phyloP scores from a whole-genome alignment of 164 flowering plant genomes.

The Aristolochia californica region DNA sequence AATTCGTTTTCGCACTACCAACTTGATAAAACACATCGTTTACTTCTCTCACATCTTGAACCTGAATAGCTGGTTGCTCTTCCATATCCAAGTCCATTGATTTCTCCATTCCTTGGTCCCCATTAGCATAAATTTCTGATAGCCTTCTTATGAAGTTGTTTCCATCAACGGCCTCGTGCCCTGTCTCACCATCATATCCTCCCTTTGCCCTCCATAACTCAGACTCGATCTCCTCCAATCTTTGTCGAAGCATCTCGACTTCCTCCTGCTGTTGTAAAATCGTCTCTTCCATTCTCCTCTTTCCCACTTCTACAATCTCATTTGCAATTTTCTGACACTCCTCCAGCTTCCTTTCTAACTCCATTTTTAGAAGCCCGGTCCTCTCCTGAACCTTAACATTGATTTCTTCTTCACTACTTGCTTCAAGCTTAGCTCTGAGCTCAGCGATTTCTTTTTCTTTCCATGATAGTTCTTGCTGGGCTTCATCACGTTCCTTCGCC shows the following conservation, averaged over 20 bases:
- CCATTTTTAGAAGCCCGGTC: slow-evolving; percentile 36
- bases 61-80: slow-evolving; percentile 31
- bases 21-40: slow-evolving; percentile 6
- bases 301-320: slow-evolving; percentile 60
- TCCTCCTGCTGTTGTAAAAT: slow-evolving; percentile 73
- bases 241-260: slow-evolving; percentile 55
- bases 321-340: slow-evolving; percentile 72
- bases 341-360: slow-evolving; percentile 57
- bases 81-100: slow-evolving; percentile 86
- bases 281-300: slow-evolving; percentile 78
- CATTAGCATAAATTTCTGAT: slow-evolving; percentile 42
- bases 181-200: slow-evolving; percentile 8
- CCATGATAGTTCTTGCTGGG: slow-evolving; percentile 48
- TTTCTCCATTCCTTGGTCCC: slow-evolving; percentile 77
- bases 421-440: slow-evolving; percentile 44
- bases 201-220: slow-evolving; percentile 38
- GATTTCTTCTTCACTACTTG: slow-evolving; percentile 59
- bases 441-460: slow-evolving; percentile 76
- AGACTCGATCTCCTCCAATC: slow-evolving; percentile 70
- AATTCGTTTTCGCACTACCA: neutral
- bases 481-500: slow-evolving; percentile 75
- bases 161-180: slow-evolving; percentile 25
- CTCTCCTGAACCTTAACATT: slow-evolving; percentile 63
- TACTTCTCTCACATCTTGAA: slow-evolving; percentile 29
- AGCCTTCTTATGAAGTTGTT: slow-evolving; percentile 51